Percentiles rank a stretch among this genome's conserved stretches.
Conservation (phyloP, 345 rosid genomes). For the Citrus hindsii region DNA sequence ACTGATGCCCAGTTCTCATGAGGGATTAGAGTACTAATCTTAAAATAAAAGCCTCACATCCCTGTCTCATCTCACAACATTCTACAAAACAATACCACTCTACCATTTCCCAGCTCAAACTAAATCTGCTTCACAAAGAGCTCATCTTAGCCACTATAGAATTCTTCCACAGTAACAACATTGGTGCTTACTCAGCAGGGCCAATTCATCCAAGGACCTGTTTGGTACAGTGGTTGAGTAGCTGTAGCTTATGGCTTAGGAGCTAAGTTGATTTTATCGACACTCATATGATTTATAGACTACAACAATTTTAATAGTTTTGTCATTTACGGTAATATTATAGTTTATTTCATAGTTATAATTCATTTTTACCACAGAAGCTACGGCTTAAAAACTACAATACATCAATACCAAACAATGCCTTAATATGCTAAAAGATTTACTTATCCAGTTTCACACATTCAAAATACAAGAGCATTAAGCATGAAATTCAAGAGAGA, state of each 20-base stretch:
- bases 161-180: neutral
- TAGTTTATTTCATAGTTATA: too few relatives aligned
- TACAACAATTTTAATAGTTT: too few relatives aligned
- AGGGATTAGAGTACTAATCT: neutral
- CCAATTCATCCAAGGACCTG: too few relatives aligned
- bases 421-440: neutral
- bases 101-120: neutral
- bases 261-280: too few relatives aligned
- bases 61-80: neutral
- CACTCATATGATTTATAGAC: too few relatives aligned
- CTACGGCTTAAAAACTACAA: too few relatives aligned
- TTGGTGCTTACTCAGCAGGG: neutral
- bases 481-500: neutral
- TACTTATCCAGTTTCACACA: neutral
- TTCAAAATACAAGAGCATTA: neutral
- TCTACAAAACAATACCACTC: neutral
- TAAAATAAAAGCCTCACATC: neutral
- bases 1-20: neutral
- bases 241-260: too few relatives aligned
- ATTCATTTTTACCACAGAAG: too few relatives aligned
- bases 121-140: neutral
- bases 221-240: too few relatives aligned
- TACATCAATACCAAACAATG: too few relatives aligned
- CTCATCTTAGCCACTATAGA: neutral
- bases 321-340: too few relatives aligned